phyloP scores from a whole-genome alignment of 768 basidiomycete genomes.

The Baorangia bicolor region DNA sequence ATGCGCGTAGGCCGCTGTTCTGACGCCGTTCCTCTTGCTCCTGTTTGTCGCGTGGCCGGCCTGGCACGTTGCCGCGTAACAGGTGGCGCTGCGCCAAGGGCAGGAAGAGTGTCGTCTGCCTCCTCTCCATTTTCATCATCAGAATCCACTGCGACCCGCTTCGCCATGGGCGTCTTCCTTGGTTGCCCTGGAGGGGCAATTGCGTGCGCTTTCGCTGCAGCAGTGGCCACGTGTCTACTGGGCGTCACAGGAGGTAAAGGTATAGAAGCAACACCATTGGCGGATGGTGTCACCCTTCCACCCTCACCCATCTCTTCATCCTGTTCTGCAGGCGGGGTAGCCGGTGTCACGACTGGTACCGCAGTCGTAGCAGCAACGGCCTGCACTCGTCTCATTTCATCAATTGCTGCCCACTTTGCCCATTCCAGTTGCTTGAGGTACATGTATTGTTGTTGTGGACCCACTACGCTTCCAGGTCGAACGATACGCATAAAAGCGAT shows the following conservation, averaged over 20 bases:
- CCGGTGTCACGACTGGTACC: constrained; percentile 61
- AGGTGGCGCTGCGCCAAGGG: constrained; percentile 51
- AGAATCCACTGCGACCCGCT: constrained; percentile 65
- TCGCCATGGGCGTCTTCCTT: constrained; percentile 81
- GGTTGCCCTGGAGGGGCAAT: constrained; percentile 82
- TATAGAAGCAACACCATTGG: constrained; percentile 17
- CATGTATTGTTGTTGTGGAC: constrained; percentile 92
- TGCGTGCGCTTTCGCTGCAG: constrained; percentile 65
- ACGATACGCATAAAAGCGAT: constrained; percentile 99
- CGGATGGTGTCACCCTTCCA: constrained; percentile 37
- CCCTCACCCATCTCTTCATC: constrained; percentile 59
- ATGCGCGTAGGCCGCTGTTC: constrained; percentile 75
- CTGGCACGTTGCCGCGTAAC: constrained; percentile 32
- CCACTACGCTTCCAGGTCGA: constrained; percentile 90
- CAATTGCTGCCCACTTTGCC: constrained; percentile 89
- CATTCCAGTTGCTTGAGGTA: constrained; percentile 93
- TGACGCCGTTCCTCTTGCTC: constrained; percentile 56
- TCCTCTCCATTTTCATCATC: constrained; percentile 61
- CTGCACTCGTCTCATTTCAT: constrained; percentile 60
- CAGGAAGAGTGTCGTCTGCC: constrained; percentile 61
- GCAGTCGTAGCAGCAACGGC: constrained; percentile 40
- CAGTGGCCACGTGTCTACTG: constrained; percentile 68
- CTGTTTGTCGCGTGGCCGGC: constrained; percentile 40
- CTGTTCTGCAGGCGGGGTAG: constrained; percentile 76
- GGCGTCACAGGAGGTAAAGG: constrained; percentile 77